Evolutionary conservation across 345 rosid genomes (phyloP).

Genomic region (Mercurialis annua): DNA sequence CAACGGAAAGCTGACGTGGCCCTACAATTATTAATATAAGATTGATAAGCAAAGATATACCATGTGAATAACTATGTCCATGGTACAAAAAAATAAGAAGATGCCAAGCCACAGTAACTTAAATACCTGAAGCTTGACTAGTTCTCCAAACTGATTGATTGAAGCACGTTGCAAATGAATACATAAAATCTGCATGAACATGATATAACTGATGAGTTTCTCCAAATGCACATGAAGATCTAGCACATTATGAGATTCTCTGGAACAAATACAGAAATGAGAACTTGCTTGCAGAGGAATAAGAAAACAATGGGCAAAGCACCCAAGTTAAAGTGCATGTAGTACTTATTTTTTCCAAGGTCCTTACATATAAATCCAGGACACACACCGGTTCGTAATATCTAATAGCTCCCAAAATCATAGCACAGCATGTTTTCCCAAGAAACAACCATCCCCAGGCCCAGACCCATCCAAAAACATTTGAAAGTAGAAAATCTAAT

Average conservation of each 20-base stretch:
- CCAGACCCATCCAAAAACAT: not conserved
- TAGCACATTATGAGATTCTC: not conserved
- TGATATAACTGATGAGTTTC: constrained; percentile 2
- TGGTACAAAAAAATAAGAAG: not conserved
- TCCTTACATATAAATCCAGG: not conserved
- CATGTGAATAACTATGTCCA: not conserved
- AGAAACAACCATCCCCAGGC: not conserved
- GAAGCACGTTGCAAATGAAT: constrained; percentile 77
- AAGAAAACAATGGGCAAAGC: not conserved
- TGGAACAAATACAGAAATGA: not conserved
- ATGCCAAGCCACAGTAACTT: constrained; percentile 2
- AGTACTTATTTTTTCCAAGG: not conserved
- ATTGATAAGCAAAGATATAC: constrained; percentile 4
- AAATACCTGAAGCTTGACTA: constrained; percentile 64
- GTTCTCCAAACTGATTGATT: constrained; percentile 54
- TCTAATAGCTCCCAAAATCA: not conserved
- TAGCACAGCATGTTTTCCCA: not conserved
- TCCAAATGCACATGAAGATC: not conserved
- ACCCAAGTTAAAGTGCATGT: not conserved
- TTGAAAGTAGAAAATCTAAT: not conserved
- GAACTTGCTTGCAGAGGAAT: not conserved
- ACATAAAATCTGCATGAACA: constrained; percentile 68
- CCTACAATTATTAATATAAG: constrained; percentile 36
- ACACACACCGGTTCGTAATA: not conserved
- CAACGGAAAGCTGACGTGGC: constrained; percentile 56